These are phyloP conservation scores for Geotrichum macrosporum DNA, from an alignment of 1,139 yeast species.

Conservation along the genomic window DNA sequence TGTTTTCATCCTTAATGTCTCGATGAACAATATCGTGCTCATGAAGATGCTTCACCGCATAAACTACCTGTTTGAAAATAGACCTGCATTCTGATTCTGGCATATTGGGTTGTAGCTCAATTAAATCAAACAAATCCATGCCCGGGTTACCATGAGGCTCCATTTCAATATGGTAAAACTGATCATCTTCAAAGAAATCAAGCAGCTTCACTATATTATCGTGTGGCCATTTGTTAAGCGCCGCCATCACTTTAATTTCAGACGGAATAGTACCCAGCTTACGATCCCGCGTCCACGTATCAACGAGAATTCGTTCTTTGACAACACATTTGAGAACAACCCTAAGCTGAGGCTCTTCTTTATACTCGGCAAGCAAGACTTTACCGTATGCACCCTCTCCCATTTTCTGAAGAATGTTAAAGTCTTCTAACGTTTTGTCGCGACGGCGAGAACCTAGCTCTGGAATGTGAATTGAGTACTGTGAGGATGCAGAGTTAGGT, in stretches of 20 bases:
- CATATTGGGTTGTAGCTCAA: conserved; percentile 79
- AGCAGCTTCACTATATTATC: conserved; percentile 78
- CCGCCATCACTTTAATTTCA: conserved; percentile 88
- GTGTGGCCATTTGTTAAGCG: conserved; percentile 64
- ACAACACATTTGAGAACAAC: conserved; percentile 85
- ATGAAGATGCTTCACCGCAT: conserved; percentile 78
- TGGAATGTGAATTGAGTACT: conserved; percentile 24
- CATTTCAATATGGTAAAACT: conserved; percentile 83
- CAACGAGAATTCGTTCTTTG: conserved; percentile 88
- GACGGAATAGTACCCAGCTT: conserved; percentile 88
- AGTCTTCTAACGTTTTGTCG: conserved; percentile 65
- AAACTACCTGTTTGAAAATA: conserved; percentile 73
- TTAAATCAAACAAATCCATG: conserved; percentile 84
- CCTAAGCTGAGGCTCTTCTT: conserved; percentile 54
- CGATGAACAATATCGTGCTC: conserved; percentile 85
- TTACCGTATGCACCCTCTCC: conserved; percentile 98
- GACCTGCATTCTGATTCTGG: conserved; percentile 67
- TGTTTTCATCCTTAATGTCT: conserved; percentile 92
- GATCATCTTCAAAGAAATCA: conserved; percentile 88
- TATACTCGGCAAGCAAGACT: conserved; percentile 74
- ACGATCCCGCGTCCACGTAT: conserved; percentile 94
- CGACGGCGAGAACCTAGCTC: conserved; percentile 38
- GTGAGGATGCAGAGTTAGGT: conserved; percentile 21
- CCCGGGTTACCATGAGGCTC: conserved; percentile 88
- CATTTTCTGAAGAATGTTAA: conserved; percentile 64